Evolutionary conservation across 805 yeast genomes (phyloP), one percentile per base, ranked within the genome.

Genomic region (Monosporozyma servazzii): DNA sequence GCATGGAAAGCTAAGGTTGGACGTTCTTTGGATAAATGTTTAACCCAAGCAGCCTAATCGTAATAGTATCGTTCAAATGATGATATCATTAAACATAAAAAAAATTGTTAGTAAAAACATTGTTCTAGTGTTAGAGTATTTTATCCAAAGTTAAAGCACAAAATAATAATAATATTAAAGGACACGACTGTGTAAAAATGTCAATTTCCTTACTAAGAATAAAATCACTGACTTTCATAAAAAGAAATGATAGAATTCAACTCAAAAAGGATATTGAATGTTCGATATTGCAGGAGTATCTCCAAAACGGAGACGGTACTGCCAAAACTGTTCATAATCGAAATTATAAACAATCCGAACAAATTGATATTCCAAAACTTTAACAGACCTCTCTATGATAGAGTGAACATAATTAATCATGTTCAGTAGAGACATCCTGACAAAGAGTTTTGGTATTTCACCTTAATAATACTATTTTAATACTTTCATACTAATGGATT

Each of bases 1-100:
- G 99, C 98, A 69, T 91, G 99, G 75, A 93, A 91, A 54, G 99
- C 99, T 60, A 91, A 75, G 2, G 99, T 93, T 48, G 99, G 99
- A 67, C 80, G 88, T 51, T 81, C 86, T 62, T 87, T 90, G 3
- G 97, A 89, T 56, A 91, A 75, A 69, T 86, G 91, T 69, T 91
- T 93, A 45, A 93, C 96, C 99, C 99, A 91, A 43, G 98, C 96
- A 69, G 98, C 97, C 97, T 90, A 69, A 48, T 48, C 15, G 47
- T 41, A 54, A 53, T 49, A 50, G 50, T 48, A 44, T 52, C 47
- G 47, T 45, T 41, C 45, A 46, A 41, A 48, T 33, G 37, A 33
- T 33, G 40, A 30, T 27, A 50, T 37, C 25, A 49, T 56, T 33
- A 33, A 33, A 33, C 27, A 36, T 50, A 48, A 40, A 37, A 31